Percentiles rank a stretch among this genome's conserved stretches.
phyloP scores from a whole-genome alignment of 306 rosid genomes.

The Trifolium subterraneum region DNA sequence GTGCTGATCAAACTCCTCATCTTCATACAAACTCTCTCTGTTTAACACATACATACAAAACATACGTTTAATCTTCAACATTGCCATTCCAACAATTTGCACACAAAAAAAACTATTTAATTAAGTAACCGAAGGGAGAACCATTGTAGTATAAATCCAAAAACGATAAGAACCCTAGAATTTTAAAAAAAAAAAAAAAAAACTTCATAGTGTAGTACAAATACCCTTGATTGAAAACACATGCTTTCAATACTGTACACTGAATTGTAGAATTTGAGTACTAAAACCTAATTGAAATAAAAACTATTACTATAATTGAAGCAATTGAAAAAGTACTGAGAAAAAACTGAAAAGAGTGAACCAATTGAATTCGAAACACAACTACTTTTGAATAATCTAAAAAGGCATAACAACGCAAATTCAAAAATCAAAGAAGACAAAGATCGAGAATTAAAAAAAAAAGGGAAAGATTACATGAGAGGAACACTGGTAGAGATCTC shows the following conservation, averaged over 20 bases:
- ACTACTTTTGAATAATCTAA: background rate
- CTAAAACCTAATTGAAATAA: slow-evolving; percentile 15
- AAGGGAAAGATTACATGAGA: slow-evolving; percentile 61
- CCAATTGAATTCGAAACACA: slow-evolving; percentile 2
- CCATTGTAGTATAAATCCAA: background rate
- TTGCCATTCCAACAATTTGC: background rate
- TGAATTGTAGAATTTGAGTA: background rate
- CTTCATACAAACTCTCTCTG: slow-evolving; percentile 97
- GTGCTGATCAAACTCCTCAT: slow-evolving; percentile 88
- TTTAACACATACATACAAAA: slow-evolving; percentile 23
- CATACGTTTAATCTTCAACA: slow-evolving; percentile 6
- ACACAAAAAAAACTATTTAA: slow-evolving; percentile 1
- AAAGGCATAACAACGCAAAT: slow-evolving; percentile 4
- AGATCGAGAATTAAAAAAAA: slow-evolving; percentile 21
- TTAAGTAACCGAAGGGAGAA: background rate
- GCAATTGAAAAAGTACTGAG: background rate
- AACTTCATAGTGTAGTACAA: background rate
- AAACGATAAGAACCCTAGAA: slow-evolving; percentile 13
- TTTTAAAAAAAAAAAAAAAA: background rate
- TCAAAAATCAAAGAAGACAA: slow-evolving; percentile 13
- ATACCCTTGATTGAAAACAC: background rate
- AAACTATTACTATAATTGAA: background rate
- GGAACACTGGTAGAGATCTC: slow-evolving; percentile 99
- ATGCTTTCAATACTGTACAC: background rate
- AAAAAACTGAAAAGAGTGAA: background rate